phyloP scores from a whole-genome alignment of 345 rosid genomes.

The Melaleuca alternifolia region DNA sequence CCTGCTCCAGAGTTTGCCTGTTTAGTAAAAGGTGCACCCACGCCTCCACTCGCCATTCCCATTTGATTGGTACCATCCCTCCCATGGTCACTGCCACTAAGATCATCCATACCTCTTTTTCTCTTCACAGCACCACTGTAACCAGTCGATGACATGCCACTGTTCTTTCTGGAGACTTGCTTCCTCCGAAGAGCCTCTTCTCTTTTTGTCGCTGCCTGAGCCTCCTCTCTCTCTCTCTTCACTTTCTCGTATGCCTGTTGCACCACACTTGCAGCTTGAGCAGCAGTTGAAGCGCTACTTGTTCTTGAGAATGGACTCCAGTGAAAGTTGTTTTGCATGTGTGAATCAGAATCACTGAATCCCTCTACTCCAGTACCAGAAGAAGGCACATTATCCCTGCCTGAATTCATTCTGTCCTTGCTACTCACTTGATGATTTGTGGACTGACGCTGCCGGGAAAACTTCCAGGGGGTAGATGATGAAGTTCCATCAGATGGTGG shows the following conservation, averaged over 20 bases:
- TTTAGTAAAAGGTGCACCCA: conserved; percentile 11
- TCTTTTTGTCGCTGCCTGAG: conserved; percentile 7
- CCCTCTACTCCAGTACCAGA: background rate
- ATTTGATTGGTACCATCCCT: background rate
- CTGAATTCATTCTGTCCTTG: background rate
- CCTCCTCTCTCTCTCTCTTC: conserved; percentile 15
- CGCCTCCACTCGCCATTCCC: background rate
- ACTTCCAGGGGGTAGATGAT: conserved; percentile 11
- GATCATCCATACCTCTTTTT: conserved; percentile 1
- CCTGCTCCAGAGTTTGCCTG: background rate
- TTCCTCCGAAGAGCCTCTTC: conserved; percentile 7
- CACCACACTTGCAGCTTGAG: conserved; percentile 10
- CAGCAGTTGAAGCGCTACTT: background rate
- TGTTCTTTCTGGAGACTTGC: conserved; percentile 1
- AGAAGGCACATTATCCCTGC: background rate
- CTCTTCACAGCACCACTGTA: background rate
- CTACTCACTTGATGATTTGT: background rate
- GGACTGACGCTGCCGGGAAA: conserved; percentile 8
- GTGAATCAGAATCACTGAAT: background rate
- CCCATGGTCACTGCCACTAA: background rate
- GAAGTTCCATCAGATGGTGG: conserved; percentile 10
- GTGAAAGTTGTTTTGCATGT: background rate
- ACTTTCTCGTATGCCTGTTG: conserved; percentile 7
- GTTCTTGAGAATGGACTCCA: conserved; percentile 6
- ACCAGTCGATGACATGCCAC: background rate